These are phyloP conservation scores for Podila epicladia DNA, from an alignment of 192 early-diverging fungal species.

Conservation along the genomic window DNA sequence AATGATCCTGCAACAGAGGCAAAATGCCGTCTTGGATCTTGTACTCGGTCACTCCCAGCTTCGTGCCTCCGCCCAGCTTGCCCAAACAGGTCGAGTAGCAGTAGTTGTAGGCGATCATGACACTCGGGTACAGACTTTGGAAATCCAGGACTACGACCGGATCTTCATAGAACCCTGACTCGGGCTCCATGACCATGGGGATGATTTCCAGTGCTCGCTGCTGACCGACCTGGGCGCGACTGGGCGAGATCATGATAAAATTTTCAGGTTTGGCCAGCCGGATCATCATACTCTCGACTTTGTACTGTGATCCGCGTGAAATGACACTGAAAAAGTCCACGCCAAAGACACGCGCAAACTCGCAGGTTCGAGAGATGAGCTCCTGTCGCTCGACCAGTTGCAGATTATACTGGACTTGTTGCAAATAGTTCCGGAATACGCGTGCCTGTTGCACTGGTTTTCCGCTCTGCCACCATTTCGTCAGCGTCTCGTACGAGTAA, in stretches of 20 bases:
- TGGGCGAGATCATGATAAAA: constrained; percentile 81
- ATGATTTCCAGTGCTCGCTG: constrained; percentile 85
- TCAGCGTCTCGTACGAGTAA: constrained; percentile 64
- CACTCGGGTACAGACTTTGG: constrained; percentile 92
- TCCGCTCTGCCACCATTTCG: constrained; percentile 71
- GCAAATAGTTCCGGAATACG: constrained; percentile 71
- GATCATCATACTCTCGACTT: constrained; percentile 87
- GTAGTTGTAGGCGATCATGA: constrained; percentile 98
- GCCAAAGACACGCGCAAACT: constrained; percentile 92
- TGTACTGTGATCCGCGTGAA: constrained; percentile 91
- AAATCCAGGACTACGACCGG: constrained; percentile 94
- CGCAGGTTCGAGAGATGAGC: constrained; percentile 74
- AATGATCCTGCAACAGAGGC: constrained; percentile 69
- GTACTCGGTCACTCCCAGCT: constrained; percentile 72
- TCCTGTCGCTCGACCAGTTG: constrained; percentile 78
- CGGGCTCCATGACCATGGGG: constrained; percentile 92
- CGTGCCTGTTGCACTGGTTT: constrained; percentile 63
- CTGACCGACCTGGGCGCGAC: constrained; percentile 74
- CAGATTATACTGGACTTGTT: constrained; percentile 71
- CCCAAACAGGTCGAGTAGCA: constrained; percentile 95
- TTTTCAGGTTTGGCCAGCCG: constrained; percentile 82
- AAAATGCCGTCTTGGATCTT: constrained; percentile 72
- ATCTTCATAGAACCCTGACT: constrained; percentile 82
- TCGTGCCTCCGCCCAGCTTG: constrained; percentile 52
- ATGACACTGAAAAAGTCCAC: constrained; percentile 90